These are phyloP conservation scores for Aspergillus ochraceoroseus DNA, from an alignment of 2,329 filamentous ascomycete species.

Conservation along the genomic window DNA sequence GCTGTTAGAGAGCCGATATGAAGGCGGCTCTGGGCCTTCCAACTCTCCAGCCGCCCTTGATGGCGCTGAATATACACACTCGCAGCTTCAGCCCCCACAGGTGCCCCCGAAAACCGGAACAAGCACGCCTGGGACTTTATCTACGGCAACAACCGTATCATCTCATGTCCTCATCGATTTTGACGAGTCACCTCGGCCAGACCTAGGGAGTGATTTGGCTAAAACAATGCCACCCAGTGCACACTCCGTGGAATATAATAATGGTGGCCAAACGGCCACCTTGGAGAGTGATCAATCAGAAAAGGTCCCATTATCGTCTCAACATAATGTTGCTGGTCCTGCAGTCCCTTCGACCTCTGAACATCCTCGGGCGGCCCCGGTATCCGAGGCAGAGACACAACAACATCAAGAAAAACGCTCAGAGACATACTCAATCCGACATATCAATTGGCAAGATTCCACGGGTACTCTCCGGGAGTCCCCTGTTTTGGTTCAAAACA, in stretches of 20 bases:
- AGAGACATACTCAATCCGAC: constrained; percentile 91
- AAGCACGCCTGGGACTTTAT: constrained; percentile 22
- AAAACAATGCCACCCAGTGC: too few relatives aligned
- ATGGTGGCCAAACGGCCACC: too few relatives aligned
- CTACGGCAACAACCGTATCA: constrained; percentile 27
- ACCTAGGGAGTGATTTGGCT: constrained; percentile 9
- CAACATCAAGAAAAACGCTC: constrained; percentile 47
- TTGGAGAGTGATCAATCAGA: constrained; percentile 3
- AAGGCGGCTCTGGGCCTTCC: constrained; percentile 18
- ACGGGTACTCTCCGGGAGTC: constrained; percentile 65
- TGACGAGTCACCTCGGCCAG: constrained; percentile 16
- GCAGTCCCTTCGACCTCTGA: constrained; percentile 7
- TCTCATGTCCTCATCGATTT: constrained; percentile 35
- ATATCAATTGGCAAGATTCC: constrained; percentile 76
- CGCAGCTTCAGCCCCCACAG: constrained; percentile 10
- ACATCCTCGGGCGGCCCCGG: constrained; percentile 9
- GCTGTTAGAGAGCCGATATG: constrained; percentile 5
- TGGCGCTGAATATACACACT: background rate
- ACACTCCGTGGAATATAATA: too few relatives aligned
- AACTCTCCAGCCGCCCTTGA: constrained; percentile 7
- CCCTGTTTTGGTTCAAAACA: constrained; percentile 85
- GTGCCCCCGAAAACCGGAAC: constrained; percentile 19
- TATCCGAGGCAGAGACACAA: constrained; percentile 32
- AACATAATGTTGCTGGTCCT: constrained; percentile 2
- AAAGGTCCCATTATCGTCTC: constrained; percentile 11